A percentile compares a stretch with the other conserved stretches of the same genome.
Evolutionary conservation across 2,329 filamentous ascomycete species (phyloP).

Genomic region (Aureobasidium sp.): DNA sequence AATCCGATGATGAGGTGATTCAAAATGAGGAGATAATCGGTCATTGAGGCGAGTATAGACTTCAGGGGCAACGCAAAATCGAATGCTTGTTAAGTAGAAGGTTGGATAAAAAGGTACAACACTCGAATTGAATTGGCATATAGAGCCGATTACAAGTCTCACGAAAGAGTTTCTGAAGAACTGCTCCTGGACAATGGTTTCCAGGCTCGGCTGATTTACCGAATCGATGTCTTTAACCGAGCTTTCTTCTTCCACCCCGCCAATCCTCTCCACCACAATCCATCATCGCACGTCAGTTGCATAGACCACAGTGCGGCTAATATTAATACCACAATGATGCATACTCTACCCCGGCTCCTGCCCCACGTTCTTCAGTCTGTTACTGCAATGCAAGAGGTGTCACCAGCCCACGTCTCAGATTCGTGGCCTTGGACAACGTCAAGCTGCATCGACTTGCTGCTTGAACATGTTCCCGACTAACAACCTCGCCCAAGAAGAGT

Average conservation of each 20-base stretch:
- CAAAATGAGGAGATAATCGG: background rate
- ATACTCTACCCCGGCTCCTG: background rate
- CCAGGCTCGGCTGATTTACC: background rate
- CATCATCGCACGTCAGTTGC: background rate
- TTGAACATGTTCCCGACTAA: background rate
- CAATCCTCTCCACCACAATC: background rate
- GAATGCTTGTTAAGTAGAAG: background rate
- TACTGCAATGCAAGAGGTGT: background rate
- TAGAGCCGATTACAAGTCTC: background rate
- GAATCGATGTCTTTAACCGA: background rate
- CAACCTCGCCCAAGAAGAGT: background rate
- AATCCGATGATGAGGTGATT: background rate
- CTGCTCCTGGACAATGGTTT: background rate
- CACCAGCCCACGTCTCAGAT: background rate
- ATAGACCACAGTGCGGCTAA: background rate
- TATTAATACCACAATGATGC: background rate
- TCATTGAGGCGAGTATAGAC: background rate
- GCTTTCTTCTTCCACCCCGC: background rate
- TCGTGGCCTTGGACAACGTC: slow-evolving; percentile 2
- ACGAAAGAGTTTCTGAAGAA: background rate
- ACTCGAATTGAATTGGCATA: background rate
- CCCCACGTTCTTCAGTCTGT: background rate
- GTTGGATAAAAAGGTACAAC: background rate
- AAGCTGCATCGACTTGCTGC: slow-evolving; percentile 2
- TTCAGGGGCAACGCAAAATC: background rate